Conservation (phyloP, 352 stramenopile genomes). For the Stephanocyclus meneghinianus region DNA sequence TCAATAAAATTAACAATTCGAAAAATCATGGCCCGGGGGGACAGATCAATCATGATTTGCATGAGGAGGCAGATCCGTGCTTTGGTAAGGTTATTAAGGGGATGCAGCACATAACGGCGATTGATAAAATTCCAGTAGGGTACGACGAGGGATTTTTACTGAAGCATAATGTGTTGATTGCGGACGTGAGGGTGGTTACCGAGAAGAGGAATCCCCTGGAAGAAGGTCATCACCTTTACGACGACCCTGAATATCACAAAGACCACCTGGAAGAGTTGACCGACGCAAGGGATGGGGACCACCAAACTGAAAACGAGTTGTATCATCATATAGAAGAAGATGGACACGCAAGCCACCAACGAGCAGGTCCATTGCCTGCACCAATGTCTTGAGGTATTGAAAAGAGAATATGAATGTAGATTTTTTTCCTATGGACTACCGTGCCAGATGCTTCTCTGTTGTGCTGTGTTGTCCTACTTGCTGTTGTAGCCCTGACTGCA, state of each 20-base stretch:
- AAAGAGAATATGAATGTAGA: no score
- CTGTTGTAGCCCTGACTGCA: no score
- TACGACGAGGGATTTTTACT: conserved; percentile 11
- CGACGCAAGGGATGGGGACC: background rate
- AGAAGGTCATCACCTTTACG: background rate
- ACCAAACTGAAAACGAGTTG: background rate
- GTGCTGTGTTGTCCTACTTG: no score
- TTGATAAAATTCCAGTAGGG: conserved; percentile 38
- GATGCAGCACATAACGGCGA: conserved; percentile 35
- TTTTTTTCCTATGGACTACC: no score
- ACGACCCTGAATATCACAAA: conserved; percentile 5
- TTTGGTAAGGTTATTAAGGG: conserved; percentile 76
- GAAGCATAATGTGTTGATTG: conserved; percentile 26
- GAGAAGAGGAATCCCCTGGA: conserved; percentile 13
- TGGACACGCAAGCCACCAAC: no score
- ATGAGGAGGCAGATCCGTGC: conserved; percentile 83
- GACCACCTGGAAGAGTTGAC: background rate
- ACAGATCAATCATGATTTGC: conserved; percentile 73
- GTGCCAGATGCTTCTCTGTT: no score
- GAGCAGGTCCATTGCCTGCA: no score
- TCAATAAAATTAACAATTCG: conserved; percentile 81
- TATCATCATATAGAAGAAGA: background rate
- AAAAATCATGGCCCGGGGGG: conserved; percentile 79
- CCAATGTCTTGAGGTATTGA: no score
- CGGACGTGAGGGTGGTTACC: conserved; percentile 23